Conservation (phyloP, 768 basidiomycete genomes). For the Leccinum obscurum region DNA sequence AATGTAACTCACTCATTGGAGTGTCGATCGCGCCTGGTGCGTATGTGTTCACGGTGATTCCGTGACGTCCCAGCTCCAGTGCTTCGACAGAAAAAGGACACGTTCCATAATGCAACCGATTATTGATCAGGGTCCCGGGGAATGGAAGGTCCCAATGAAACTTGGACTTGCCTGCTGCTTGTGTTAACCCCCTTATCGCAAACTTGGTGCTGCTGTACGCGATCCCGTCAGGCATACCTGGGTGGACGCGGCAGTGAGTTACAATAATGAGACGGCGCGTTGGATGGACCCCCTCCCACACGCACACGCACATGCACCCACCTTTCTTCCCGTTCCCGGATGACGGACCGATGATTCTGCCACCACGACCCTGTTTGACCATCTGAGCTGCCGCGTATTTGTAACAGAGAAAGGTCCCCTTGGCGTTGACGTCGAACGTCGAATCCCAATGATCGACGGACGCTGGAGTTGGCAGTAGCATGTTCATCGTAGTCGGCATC, state of each 20-base stretch:
- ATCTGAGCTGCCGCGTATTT: constrained; percentile 40
- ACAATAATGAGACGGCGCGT: background rate
- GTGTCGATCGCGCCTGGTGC: constrained; percentile 20
- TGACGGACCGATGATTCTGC: constrained; percentile 33
- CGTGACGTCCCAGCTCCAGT: constrained; percentile 36
- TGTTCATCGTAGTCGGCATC: background rate
- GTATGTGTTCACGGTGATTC: constrained; percentile 46
- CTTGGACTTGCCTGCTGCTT: constrained; percentile 15
- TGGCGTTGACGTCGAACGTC: constrained; percentile 35
- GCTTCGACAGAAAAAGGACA: constrained; percentile 24
- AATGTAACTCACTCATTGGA: constrained; percentile 4
- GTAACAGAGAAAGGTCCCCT: constrained; percentile 37
- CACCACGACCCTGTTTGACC: constrained; percentile 41
- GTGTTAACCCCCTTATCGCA: constrained; percentile 25
- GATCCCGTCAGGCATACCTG: background rate
- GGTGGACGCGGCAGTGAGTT: background rate
- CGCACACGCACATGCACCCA: background rate
- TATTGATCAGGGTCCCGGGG: background rate
- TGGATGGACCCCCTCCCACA: no score
- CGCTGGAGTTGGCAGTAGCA: constrained; percentile 16
- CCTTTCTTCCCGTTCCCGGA: background rate
- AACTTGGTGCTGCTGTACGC: constrained; percentile 16
- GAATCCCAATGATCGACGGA: constrained; percentile 33
- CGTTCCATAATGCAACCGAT: no score
- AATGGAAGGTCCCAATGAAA: background rate